Evolutionary conservation across 495 filamentous ascomycete species (phyloP), one percentile per base, ranked within the genome.

Genomic region (Podospora conica): DNA sequence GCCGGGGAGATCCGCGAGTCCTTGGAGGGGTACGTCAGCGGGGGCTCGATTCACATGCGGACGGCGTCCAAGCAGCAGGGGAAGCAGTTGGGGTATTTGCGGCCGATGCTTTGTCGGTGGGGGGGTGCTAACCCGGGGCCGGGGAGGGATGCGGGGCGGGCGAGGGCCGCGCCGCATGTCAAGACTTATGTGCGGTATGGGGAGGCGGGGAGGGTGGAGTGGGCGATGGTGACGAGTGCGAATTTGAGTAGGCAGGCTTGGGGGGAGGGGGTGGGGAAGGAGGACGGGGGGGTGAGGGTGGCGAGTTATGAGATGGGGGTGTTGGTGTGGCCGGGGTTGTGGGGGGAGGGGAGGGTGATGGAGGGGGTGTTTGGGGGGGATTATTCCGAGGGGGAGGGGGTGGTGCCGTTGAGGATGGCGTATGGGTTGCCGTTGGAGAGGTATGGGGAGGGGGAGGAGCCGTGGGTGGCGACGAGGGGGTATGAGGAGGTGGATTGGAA

Each of bases 171-270:
- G 3, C 93, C 93, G 0, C 93, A 97, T 71, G 90, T 96, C 68
- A 97, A 97, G 74, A 96, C 92, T 0, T 97, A 95, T 66, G 86
- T 94, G 57, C 86, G 91, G 5, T 96, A 88, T 71, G 71, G 66
- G 1, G 78, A 81, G 66, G 75, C 76, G 1, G 57, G 33, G 12
- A 27, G 63, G 22, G 91, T 96, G 48, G 91, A 94, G 70, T 97
- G 93, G 93, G 92, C 91, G 21, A 83, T 97, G 69, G 71, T 95
- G 8, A 93, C 91, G 1, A 92, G 90, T 9, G 92, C 93, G 15
- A 96, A 96, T 69, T 76, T 97, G 4, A 94, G 90, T 0, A 96
- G 87, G 63, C 93, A 96, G 73, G 93, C 93, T 0, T 97, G 93
- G 93, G 93, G 93, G n/a, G 84, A 86, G 18, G 79, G 78, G 18